These are phyloP conservation scores for Begonia masoniana DNA, from an alignment of 306 rosid genomes.

Conservation along the genomic window DNA sequence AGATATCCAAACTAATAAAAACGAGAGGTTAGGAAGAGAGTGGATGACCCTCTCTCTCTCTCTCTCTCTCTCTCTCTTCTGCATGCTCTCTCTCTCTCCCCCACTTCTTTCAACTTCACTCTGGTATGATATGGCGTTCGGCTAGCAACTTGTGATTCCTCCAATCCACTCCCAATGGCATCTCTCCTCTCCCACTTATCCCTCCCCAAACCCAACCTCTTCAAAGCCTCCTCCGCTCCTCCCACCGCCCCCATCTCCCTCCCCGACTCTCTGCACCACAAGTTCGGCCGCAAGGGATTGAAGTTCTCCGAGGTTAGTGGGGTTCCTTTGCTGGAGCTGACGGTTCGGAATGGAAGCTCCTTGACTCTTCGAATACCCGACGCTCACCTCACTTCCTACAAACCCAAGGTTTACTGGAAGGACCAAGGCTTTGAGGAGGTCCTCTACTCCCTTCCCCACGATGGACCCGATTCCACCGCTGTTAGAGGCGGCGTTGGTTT, in stretches of 20 bases:
- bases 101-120: too few relatives aligned
- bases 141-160: too few relatives aligned
- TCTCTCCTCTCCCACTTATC: constrained; percentile 62
- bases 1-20: constrained; percentile 19
- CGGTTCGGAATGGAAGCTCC: constrained; percentile 84
- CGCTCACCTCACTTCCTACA: constrained; percentile 83
- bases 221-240: constrained; percentile 34
- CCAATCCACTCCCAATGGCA: constrained; percentile 35
- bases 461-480: constrained; percentile 22
- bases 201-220: constrained; percentile 45
- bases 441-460: constrained; percentile 52
- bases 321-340: constrained; percentile 51
- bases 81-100: constrained; percentile 12
- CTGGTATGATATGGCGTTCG: too few relatives aligned
- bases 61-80: constrained; percentile 9
- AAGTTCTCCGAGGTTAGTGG: constrained; percentile 46
- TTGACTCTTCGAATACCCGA: constrained; percentile 67
- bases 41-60: constrained; percentile 36
- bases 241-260: constrained; percentile 19
- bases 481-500: constrained; percentile 75
- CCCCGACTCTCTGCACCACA: constrained; percentile 50
- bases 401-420: constrained; percentile 80
- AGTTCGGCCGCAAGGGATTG: constrained; percentile 67
- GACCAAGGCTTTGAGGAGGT: constrained; percentile 80
- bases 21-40: neutral